A percentile compares a stretch with the other conserved stretches of the same genome.
Evolutionary conservation across 441 rosid species (phyloP).

Genomic region (Arabidopsis hybrid): DNA sequence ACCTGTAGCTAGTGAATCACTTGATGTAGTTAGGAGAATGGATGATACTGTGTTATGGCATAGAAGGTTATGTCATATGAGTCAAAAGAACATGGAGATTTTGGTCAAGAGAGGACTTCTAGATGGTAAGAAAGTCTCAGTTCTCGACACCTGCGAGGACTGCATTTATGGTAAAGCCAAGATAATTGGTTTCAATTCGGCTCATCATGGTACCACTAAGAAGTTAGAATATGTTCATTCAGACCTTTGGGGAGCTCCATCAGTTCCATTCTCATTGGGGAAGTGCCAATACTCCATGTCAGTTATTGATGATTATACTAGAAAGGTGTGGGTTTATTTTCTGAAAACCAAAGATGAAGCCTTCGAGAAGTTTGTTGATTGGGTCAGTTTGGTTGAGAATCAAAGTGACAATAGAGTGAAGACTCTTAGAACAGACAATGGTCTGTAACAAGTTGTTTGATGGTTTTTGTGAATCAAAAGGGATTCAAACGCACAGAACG

Average conservation of each 20-base stretch:
- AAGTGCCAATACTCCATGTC: background rate
- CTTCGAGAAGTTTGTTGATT: background rate
- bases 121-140: background rate
- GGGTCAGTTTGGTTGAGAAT: background rate
- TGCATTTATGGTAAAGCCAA: background rate
- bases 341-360: background rate
- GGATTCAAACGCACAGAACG: background rate
- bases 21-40: fast-evolving
- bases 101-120: background rate
- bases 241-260: background rate
- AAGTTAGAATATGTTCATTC: background rate
- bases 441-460: background rate
- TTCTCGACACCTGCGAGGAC: background rate
- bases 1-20: background rate
- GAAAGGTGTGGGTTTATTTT: background rate
- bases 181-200: background rate
- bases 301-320: background rate
- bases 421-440: background rate
- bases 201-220: background rate
- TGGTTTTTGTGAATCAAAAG: background rate
- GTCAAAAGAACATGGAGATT: background rate
- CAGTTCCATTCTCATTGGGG: background rate
- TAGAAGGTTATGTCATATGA: background rate
- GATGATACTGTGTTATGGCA: background rate
- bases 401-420: background rate